These are phyloP conservation scores for Stephania cephalantha DNA, from an alignment of 164 flowering plant genomes.

Conservation along the genomic window DNA sequence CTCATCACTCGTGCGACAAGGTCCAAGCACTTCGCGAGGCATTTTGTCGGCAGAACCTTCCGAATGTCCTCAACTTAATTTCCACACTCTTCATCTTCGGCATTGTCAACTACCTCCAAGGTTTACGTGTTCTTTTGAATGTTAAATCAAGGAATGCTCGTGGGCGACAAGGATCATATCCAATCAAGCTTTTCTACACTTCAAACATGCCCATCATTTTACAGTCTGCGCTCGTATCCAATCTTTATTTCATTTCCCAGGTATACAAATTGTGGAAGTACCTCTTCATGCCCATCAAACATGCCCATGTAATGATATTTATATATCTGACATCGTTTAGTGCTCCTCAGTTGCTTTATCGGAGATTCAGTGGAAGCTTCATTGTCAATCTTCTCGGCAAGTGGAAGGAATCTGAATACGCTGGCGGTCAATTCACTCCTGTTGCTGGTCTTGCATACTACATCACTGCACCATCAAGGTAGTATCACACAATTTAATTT, in stretches of 20 bases:
- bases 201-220: constrained; percentile 15
- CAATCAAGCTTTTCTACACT: constrained; percentile 9
- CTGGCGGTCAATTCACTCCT: constrained; percentile 9
- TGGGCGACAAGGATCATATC: constrained; percentile 7
- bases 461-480: constrained; percentile 10
- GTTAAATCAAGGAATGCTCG: constrained; percentile 3
- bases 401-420: constrained; percentile 9
- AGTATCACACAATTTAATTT: background rate
- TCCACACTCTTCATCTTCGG: constrained; percentile 7
- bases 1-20: constrained; percentile 10
- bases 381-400: constrained; percentile 7
- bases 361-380: constrained; percentile 13
- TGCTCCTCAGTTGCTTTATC: constrained; percentile 7
- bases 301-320: no score
- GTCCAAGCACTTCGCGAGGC: constrained; percentile 6
- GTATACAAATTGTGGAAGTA: background rate
- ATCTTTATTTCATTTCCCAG: constrained; percentile 13
- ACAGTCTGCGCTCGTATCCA: constrained; percentile 12
- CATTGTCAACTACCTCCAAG: constrained; percentile 3
- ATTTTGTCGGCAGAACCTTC: constrained; percentile 9
- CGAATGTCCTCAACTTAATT: constrained; percentile 11
- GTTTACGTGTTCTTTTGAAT: constrained; percentile 2
- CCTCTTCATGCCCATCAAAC: no score
- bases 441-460: constrained; percentile 4
- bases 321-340: no score